Conservation (phyloP, 495 filamentous ascomycete genomes). For the Astrocystis sublimbata region DNA sequence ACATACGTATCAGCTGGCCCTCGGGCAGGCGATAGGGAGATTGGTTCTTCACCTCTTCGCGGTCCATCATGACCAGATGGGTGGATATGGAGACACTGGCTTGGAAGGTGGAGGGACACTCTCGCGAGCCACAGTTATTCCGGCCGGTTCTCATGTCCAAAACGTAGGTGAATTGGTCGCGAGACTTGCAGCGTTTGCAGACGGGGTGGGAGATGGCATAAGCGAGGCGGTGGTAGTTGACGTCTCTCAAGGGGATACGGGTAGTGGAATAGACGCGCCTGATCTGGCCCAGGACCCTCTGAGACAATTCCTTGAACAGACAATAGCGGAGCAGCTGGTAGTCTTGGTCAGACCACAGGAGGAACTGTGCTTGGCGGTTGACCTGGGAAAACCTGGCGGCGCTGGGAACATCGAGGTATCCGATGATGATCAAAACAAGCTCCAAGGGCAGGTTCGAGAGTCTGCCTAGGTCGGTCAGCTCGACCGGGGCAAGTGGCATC, state of each 20-base stretch:
- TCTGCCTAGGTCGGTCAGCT: background rate
- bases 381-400: conserved; percentile 1
- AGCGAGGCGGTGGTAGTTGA: conserved; percentile 4
- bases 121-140: background rate
- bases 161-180: background rate
- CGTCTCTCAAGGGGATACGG: background rate
- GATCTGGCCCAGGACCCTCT: background rate
- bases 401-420: conserved; percentile 3
- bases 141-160: background rate
- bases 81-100: background rate
- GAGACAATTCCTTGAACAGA: background rate
- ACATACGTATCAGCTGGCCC: conserved; percentile 7
- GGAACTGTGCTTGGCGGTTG: conserved; percentile 5
- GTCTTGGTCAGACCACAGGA: conserved; percentile 8
- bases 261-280: background rate
- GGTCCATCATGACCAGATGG: background rate
- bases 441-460: background rate
- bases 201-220: background rate
- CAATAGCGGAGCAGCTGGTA: conserved; percentile 3
- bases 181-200: background rate
- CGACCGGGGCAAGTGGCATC: conserved; percentile 3
- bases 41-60: background rate
- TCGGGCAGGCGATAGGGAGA: conserved; percentile 4
- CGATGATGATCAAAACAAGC: background rate
- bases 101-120: background rate